Conservation (phyloP, 75 land plant species). For the Ceratopteris richardii region DNA sequence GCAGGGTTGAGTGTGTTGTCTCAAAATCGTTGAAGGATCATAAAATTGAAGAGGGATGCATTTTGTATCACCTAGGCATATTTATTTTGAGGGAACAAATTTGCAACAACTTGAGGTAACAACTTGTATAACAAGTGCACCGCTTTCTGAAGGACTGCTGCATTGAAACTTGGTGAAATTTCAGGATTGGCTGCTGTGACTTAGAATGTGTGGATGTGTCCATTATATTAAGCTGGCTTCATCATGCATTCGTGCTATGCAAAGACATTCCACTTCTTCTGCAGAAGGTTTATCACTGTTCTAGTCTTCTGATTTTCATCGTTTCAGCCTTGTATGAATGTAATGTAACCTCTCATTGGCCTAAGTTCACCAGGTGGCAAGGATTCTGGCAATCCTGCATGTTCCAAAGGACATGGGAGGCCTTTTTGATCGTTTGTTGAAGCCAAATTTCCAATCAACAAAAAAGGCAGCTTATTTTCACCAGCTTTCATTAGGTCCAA, state of each 20-base stretch:
- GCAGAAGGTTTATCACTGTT: constrained; percentile 45
- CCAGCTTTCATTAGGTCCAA: constrained; percentile 78
- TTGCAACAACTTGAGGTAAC: constrained; percentile 18
- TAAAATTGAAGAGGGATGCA: constrained; percentile 21
- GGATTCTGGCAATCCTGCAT: constrained; percentile 46
- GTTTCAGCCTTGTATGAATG: background rate
- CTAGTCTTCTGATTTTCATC: background rate
- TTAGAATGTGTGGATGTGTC: constrained; percentile 14
- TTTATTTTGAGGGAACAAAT: constrained; percentile 16
- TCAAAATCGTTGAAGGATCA: background rate
- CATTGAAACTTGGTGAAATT: too few species aligned
- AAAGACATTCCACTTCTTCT: constrained; percentile 53
- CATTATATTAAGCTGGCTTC: constrained; percentile 39
- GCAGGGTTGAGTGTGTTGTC: constrained; percentile 1
- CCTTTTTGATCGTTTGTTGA: constrained; percentile 17
- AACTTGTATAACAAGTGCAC: too few species aligned
- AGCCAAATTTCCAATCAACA: constrained; percentile 9
- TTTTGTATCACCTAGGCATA: constrained; percentile 22
- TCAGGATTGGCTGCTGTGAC: constrained; percentile 30
- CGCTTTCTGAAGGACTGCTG: too few species aligned
- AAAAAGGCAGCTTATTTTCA: constrained; percentile 79
- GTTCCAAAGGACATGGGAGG: constrained; percentile 31
- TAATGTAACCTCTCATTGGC: background rate
- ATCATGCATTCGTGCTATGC: constrained; percentile 48
- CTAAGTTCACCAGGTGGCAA: constrained; percentile 35